A percentile compares a stretch with the other conserved stretches of the same genome.
Conservation (phyloP, 169 alveolate species). For the Eimeria nieschulzi region DNA sequence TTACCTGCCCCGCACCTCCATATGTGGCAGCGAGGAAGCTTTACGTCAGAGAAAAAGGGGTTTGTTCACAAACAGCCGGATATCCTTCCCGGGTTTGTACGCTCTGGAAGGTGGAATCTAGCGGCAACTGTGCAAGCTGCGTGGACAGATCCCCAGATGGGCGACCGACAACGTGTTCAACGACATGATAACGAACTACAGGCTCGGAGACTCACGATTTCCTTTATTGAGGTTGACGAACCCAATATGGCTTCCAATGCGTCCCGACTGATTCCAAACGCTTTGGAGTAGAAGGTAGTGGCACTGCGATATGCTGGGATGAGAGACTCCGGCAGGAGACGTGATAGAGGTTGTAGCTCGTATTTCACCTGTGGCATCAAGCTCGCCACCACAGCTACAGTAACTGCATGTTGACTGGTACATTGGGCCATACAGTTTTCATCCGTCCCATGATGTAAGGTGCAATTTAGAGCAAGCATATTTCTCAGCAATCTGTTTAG, state of each 20-base stretch:
- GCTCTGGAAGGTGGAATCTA: too few species aligned
- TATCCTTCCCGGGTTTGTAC: too few species aligned
- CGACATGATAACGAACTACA: too few species aligned
- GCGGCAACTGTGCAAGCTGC: too few species aligned
- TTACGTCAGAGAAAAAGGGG: too few species aligned
- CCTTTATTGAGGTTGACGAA: neutral
- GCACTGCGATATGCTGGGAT: constrained; percentile 32
- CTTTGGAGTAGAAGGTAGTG: constrained; percentile 25
- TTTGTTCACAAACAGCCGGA: too few species aligned
- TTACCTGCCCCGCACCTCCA: too few species aligned
- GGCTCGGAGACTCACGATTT: neutral
- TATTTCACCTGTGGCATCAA: constrained; percentile 12
- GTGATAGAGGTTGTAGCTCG: constrained; percentile 13
- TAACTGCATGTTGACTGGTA: neutral
- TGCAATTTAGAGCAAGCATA: neutral
- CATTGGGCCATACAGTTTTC: neutral
- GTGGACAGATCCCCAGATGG: too few species aligned
- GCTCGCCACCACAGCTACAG: neutral
- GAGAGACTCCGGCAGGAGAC: constrained; percentile 17
- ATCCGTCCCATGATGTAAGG: neutral
- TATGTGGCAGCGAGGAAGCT: too few species aligned
- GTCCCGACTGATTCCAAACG: constrained; percentile 32
- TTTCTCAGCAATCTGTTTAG: neutral
- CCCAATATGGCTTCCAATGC: constrained; percentile 9
- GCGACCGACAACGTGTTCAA: too few species aligned